Conservation (phyloP, 2,329 filamentous ascomycete species). For the Diaporthe sp. region DNA sequence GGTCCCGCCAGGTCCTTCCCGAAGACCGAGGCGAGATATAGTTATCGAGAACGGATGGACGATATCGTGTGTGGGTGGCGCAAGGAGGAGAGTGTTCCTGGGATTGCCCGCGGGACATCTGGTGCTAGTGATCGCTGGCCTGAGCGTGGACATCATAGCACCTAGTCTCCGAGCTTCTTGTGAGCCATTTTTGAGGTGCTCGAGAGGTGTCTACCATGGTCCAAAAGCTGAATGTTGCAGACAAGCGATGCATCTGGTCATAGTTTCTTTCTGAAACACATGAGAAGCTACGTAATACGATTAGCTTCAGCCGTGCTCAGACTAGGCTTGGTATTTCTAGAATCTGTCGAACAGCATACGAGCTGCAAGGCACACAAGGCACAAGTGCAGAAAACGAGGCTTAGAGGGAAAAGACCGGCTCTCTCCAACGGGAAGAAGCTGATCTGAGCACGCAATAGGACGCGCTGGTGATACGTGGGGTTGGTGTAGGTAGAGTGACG, state of each 20-base stretch:
- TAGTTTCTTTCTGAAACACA: constrained; percentile 22
- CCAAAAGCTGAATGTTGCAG: constrained; percentile 4
- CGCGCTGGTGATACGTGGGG: constrained; percentile 35
- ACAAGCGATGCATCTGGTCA: constrained; percentile 12
- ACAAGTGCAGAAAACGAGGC: constrained; percentile 31
- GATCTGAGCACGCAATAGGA: constrained; percentile 32
- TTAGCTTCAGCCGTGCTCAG: constrained; percentile 27
- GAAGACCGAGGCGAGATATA: constrained; percentile 29
- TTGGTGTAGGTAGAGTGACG: constrained; percentile 23
- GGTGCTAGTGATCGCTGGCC: background rate
- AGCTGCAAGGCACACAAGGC: constrained; percentile 44
- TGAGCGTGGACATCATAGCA: background rate
- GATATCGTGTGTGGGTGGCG: background rate
- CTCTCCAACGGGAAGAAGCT: constrained; percentile 19
- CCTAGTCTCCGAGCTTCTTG: background rate
- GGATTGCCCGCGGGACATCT: background rate
- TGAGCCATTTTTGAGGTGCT: background rate
- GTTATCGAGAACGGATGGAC: background rate
- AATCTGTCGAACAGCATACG: constrained; percentile 40
- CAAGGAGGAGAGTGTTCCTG: background rate
- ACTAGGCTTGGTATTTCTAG: constrained; percentile 19
- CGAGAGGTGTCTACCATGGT: background rate
- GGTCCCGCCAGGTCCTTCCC: constrained; percentile 30
- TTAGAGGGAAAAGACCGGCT: background rate
- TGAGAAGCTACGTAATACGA: constrained; percentile 15